Conservation (phyloP, 2,329 filamentous ascomycete genomes). For the Tolypocladium sp. region DNA sequence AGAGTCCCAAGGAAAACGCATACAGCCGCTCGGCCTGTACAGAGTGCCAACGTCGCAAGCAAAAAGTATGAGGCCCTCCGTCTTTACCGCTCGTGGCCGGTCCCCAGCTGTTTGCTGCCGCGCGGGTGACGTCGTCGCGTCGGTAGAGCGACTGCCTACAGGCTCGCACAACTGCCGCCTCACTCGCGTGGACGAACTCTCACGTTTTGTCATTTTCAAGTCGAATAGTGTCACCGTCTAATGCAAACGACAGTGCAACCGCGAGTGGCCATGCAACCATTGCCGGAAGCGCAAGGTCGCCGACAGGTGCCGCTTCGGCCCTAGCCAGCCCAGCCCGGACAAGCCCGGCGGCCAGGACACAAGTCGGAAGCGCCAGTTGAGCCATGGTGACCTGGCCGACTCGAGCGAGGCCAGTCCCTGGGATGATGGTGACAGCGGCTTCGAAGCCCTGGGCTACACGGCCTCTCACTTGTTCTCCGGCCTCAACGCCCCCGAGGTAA, state of each 20-base stretch:
- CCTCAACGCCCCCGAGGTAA: slow-evolving; percentile 16
- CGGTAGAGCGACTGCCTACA: neutral
- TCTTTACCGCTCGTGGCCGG: neutral
- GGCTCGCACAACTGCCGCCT: neutral
- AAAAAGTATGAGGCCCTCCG: slow-evolving; percentile 18
- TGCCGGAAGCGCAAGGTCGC: slow-evolving; percentile 29
- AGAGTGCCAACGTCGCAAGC: slow-evolving; percentile 31
- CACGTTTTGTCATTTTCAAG: neutral
- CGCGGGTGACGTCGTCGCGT: neutral
- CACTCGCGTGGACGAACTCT: neutral
- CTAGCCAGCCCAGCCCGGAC: slow-evolving; percentile 11
- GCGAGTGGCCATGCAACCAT: slow-evolving; percentile 29
- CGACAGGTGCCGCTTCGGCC: slow-evolving; percentile 24
- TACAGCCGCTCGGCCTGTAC: slow-evolving; percentile 27
- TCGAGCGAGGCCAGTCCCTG: slow-evolving; percentile 12
- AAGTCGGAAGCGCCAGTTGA: slow-evolving; percentile 13
- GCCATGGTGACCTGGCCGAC: slow-evolving; percentile 8
- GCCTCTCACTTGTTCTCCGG: slow-evolving; percentile 20
- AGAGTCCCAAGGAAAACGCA: slow-evolving; percentile 5
- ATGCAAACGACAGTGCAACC: slow-evolving; percentile 21
- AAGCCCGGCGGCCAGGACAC: slow-evolving; percentile 9
- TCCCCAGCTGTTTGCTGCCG: neutral
- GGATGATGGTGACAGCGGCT: slow-evolving; percentile 15
- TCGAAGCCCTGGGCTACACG: slow-evolving; percentile 26
- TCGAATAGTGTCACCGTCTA: neutral